Conservation (phyloP, 257 asterid genomes). For the Handroanthus guayacan region DNA sequence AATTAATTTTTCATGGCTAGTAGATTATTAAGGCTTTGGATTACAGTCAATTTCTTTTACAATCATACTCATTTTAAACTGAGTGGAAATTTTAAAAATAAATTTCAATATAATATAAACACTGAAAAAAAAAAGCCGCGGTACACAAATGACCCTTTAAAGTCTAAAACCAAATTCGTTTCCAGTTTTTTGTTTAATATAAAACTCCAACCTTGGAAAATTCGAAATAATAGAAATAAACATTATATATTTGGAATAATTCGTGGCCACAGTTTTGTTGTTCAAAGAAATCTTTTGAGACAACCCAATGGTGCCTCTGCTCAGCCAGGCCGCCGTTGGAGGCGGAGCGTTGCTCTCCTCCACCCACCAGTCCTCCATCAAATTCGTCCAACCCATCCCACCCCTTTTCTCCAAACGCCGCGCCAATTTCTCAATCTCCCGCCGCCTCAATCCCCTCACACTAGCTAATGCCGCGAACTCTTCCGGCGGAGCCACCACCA, state of each 20-base stretch:
- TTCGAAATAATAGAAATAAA: conserved; percentile 11
- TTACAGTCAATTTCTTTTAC: too few species aligned
- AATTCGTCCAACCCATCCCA: conserved; percentile 64
- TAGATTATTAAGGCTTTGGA: too few species aligned
- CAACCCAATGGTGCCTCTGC: conserved; percentile 50
- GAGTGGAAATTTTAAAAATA: too few species aligned
- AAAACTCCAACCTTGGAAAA: neutral
- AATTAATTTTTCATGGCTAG: too few species aligned
- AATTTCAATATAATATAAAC: too few species aligned
- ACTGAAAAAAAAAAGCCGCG: too few species aligned
- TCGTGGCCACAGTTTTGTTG: too few species aligned
- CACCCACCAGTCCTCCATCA: conserved; percentile 66
- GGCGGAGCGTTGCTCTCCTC: conserved; percentile 61
- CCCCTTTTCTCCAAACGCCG: conserved; percentile 71
- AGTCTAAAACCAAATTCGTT: too few species aligned
- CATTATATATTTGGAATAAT: too few species aligned
- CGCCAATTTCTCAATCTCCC: conserved; percentile 42
- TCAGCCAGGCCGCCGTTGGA: conserved; percentile 54
- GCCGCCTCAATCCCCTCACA: conserved; percentile 52
- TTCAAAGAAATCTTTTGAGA: neutral
- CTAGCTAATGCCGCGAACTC: conserved; percentile 52
- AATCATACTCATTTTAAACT: too few species aligned
- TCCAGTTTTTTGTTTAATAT: too few species aligned
- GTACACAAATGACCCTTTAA: too few species aligned
- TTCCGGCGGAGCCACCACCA: conserved; percentile 46